Base-by-base conservation (phyloP, 2,329 filamentous ascomycete species). In the Epichloe sibirici region DNA sequence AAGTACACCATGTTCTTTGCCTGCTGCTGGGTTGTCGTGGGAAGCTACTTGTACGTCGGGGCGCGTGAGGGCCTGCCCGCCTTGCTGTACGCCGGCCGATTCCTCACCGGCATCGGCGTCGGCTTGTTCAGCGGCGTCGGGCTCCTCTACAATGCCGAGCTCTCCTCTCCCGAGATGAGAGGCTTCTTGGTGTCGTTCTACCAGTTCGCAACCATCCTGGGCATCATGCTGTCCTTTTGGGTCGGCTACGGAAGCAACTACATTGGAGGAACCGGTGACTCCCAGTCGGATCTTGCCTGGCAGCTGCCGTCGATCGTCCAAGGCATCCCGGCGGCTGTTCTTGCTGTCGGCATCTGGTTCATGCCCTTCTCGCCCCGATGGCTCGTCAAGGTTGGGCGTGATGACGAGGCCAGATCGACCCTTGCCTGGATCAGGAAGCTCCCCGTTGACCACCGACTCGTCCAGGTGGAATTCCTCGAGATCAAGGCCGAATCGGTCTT, bases 341-440 rank as follows among this genome's bases (percentile, higher is more conserved):
- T 91, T 0, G 80, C 83, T 28, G 86, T 38, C 1, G 43, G 49
- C 8, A 89, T 90, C 75, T 66, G 86, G 49, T 88, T 87, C 68
- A 86, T 90, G 82, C 87, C 86, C 0, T 90, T 86, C 66, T 86
- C 81, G 0, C 87, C 87, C 0, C 75, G 87, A 55, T 90, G 86
- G 86, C 75, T 91, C 2, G 73, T 87, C 42, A 82, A 88, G 65
- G 81, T 86, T 61, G 74, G 74, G 53, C 82, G 85, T 11, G 85
- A 90, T 58, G 74, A 76, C 0, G 86, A 90, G 65, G 85, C 83
- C 4, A 52, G 68, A 52, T 65, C 69, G 51, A 68, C 37, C 0
- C 75, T 91, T 1, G 77, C 85, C 0, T 74, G 65, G 51, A 77
- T 91, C 7, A 81, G 87, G 37, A 76, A 75, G 5, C 73, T 88